These are phyloP conservation scores for Colletotrichum destructivum DNA, from an alignment of 2,329 filamentous ascomycete genomes.

Conservation along the genomic window DNA sequence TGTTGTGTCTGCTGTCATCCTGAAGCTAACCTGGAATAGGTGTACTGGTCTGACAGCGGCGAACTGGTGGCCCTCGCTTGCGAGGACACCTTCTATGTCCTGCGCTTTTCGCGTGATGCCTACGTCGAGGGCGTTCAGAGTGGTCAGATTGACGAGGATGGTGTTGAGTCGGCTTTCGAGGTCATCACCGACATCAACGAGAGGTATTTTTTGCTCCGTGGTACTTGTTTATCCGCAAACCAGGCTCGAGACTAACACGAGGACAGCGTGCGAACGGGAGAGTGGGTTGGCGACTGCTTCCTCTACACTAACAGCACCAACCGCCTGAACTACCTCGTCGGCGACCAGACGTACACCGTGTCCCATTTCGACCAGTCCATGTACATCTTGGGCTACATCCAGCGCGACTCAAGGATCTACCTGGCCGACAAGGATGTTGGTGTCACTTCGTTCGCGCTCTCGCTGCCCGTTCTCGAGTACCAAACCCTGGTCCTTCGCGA, in stretches of 20 bases:
- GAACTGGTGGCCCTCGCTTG: constrained; percentile 94
- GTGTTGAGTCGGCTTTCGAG: constrained; percentile 95
- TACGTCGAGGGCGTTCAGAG: constrained; percentile 87
- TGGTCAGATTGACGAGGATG: constrained; percentile 88
- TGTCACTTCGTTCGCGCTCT: constrained; percentile 91
- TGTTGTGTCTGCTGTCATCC: too few relatives aligned
- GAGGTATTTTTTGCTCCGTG: constrained; percentile 65
- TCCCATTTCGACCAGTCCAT: constrained; percentile 96
- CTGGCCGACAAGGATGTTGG: constrained; percentile 95
- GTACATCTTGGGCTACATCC: constrained; percentile 96
- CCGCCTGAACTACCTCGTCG: constrained; percentile 96
- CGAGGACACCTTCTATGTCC: constrained; percentile 94
- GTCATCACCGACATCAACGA: constrained; percentile 97
- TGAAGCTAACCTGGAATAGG: constrained; percentile 59
- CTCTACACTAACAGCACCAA: constrained; percentile 98
- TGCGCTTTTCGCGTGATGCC: constrained; percentile 91
- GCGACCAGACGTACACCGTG: constrained; percentile 97
- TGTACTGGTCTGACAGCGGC: constrained; percentile 98
- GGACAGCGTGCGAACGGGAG: constrained; percentile 86
- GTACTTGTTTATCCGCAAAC: not conserved
- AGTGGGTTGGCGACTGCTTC: constrained; percentile 99
- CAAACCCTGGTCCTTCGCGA: constrained; percentile 95
- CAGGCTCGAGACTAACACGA: constrained; percentile 45
- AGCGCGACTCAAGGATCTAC: constrained; percentile 95
- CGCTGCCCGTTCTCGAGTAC: constrained; percentile 94